Percentiles rank a stretch among this genome's conserved stretches.
Conservation (phyloP, 345 rosid species). For the Camelina laxa region DNA sequence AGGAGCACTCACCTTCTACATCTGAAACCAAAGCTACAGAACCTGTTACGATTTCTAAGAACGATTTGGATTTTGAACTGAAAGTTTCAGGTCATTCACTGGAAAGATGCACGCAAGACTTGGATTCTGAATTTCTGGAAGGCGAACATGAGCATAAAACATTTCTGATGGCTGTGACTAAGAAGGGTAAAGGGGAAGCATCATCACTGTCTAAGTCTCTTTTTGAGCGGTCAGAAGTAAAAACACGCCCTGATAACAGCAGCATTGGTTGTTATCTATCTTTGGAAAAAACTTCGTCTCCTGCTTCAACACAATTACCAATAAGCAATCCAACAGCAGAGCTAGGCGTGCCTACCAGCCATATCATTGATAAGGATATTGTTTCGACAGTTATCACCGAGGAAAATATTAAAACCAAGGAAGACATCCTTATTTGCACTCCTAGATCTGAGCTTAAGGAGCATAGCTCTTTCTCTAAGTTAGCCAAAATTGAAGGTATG, state of each 20-base stretch:
- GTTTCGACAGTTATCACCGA: background rate
- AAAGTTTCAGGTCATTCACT: conserved; percentile 7
- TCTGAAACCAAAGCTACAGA: conserved; percentile 20
- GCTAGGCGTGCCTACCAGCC: background rate
- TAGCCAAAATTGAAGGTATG: conserved; percentile 1
- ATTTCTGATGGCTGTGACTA: background rate
- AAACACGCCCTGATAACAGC: too few species aligned
- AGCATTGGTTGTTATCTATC: too few species aligned
- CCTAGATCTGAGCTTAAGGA: background rate
- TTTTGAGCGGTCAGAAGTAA: background rate
- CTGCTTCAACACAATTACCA: background rate
- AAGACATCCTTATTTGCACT: background rate
- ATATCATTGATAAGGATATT: background rate
- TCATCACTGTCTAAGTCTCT: background rate
- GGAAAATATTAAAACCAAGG: background rate
- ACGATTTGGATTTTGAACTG: conserved; percentile 8
- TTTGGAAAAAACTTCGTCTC: background rate
- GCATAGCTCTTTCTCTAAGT: background rate
- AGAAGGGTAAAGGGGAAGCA: conserved; percentile 19
- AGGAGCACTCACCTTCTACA: background rate
- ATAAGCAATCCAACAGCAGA: background rate
- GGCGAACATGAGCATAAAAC: conserved; percentile 14
- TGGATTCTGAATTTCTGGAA: background rate
- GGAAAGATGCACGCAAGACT: background rate
- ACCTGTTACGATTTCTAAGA: conserved; percentile 6